Percentiles rank a stretch among this genome's conserved stretches.
phyloP scores from a whole-genome alignment of 2,329 filamentous ascomycete species.

The Lachnellula suecica region DNA sequence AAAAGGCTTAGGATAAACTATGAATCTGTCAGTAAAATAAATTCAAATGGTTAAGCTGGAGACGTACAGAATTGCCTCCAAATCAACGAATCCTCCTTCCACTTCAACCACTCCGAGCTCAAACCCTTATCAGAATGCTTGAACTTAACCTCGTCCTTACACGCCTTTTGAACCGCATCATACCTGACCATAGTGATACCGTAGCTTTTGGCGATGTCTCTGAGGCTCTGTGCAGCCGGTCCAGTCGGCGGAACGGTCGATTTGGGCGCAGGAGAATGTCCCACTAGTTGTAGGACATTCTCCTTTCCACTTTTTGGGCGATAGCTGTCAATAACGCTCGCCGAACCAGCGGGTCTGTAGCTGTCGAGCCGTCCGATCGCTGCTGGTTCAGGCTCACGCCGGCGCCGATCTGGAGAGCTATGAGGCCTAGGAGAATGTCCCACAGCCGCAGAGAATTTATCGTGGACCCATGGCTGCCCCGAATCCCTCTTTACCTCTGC shows the following conservation, averaged over 20 bases:
- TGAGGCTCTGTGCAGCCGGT: too few species aligned
- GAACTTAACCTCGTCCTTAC: background rate
- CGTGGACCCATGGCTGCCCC: background rate
- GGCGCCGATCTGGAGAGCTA: background rate
- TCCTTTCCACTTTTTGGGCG: too few species aligned
- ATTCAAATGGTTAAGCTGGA: background rate
- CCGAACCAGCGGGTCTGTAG: background rate
- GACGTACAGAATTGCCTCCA: slow-evolving; percentile 12
- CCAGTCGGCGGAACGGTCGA: too few species aligned
- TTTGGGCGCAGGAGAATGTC: background rate
- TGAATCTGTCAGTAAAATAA: background rate
- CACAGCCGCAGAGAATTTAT: background rate
- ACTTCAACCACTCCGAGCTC: slow-evolving; percentile 8
- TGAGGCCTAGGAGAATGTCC: background rate
- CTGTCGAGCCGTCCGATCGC: background rate
- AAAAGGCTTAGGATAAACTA: background rate
- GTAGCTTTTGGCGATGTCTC: background rate
- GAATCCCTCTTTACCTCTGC: background rate
- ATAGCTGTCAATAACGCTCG: too few species aligned
- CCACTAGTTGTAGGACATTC: background rate
- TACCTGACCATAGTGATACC: background rate
- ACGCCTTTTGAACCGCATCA: background rate
- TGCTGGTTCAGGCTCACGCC: background rate
- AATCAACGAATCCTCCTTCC: slow-evolving; percentile 10
- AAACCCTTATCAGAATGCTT: background rate